Conservation (phyloP, 1,284 basidiomycete species). For the Cryptococcus amylolentus region DNA sequence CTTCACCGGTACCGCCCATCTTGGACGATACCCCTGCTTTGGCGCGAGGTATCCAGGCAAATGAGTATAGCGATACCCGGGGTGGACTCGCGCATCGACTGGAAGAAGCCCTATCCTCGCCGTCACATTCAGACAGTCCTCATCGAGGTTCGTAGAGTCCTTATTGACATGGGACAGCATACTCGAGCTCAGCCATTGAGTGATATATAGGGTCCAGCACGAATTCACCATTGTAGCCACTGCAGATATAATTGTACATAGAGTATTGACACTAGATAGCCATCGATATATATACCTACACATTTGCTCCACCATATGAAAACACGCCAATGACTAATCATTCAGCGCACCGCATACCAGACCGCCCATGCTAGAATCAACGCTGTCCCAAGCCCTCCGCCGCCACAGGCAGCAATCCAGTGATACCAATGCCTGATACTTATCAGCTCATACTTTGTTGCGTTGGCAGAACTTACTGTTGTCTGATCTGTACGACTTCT, state of each 20-base stretch:
- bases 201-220: background rate
- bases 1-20: constrained; percentile 17
- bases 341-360: constrained; percentile 2
- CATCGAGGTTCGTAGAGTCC: too few species aligned
- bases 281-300: background rate
- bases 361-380: constrained; percentile 12
- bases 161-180: too few species aligned
- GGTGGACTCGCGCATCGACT: constrained; percentile 15
- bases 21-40: constrained; percentile 19
- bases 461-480: constrained; percentile 29
- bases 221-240: background rate
- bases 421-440: constrained; percentile 28
- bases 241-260: constrained; percentile 1
- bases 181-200: too few species aligned
- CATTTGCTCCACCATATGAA: background rate
- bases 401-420: constrained; percentile 38
- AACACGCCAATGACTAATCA: background rate
- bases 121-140: background rate
- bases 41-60: constrained; percentile 8
- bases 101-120: constrained; percentile 7
- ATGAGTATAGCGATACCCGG: constrained; percentile 4
- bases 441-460: background rate
- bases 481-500: constrained; percentile 29
- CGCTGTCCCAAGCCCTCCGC: constrained; percentile 29
- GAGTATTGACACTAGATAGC: background rate